Base-by-base conservation (phyloP, 2,329 filamentous ascomycete species). In the Zelopaecilomyces penicillatus region DNA sequence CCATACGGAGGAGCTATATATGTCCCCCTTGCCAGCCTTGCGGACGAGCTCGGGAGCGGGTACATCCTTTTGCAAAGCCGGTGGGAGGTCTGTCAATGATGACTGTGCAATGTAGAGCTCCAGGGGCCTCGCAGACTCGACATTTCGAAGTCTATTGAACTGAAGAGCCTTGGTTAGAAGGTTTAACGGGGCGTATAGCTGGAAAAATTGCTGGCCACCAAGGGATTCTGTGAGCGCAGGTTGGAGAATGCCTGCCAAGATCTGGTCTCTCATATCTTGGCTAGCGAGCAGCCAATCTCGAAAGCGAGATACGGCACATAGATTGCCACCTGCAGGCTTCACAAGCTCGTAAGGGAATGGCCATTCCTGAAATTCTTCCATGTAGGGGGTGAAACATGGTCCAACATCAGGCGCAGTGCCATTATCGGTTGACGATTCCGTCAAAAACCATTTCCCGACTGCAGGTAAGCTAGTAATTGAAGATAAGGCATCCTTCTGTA, bases 1-100 rank as follows among this genome's bases (percentile, higher is more conserved):
- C 91, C 91, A 98, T 37, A 97, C 70, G 54, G 86, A 94, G 0
- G 85, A 83, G 54, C 75, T 78, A 60, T 97, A 96, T n/a, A 96
- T 66, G 60, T 96, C 90, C 3, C 87, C 88, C 53, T 77, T 84
- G 0, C 86, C 86, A 2, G 78, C 74, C 5, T 68, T 59, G 4
- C 57, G 62, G 4, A 95, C 79, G 4, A 90, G 56, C 0, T 70
- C 60, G 0, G 89, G 90, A 0, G 75, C 74, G 0, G 83, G 82
- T 0, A 95, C 61, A 54, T 94, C 87, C 3, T 70, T 59, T 44
- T 71, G 75, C 1, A 95, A 65, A 1, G 51, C 0, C 54, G 42
- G 34, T 0, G 91, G 89, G 0, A 97, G 74, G 44, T 85, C 76
- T 4, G 71, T 58, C 2, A 96, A 71, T 30, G 83, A 73, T 10